Percentiles rank a stretch among this genome's conserved stretches.
phyloP scores from a whole-genome alignment of 768 basidiomycete species.

The Agrocybe praecox region DNA sequence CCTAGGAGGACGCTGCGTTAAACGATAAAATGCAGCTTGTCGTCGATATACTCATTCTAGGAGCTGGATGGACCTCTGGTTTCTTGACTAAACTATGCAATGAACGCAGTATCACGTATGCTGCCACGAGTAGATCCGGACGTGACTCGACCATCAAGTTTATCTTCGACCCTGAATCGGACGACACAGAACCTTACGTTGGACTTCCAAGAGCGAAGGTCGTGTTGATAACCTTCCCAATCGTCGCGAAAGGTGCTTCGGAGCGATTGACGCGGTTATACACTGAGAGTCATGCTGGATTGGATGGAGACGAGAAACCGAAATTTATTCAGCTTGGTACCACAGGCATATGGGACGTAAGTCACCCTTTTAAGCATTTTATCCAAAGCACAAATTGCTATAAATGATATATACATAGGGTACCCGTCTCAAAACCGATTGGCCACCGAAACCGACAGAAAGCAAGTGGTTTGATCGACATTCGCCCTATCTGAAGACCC shows the following conservation, averaged over 20 bases:
- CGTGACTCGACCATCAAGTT: slow-evolving; percentile 52
- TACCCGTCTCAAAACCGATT: slow-evolving; percentile 10
- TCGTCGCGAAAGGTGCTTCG: slow-evolving; percentile 47
- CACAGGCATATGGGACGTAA: slow-evolving; percentile 64
- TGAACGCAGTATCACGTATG: slow-evolving; percentile 40
- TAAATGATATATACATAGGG: slow-evolving; percentile 8
- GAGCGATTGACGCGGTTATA: slow-evolving; percentile 49
- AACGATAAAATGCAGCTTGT: slow-evolving; percentile 15
- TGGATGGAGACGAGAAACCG: slow-evolving; percentile 13
- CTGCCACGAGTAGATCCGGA: slow-evolving; percentile 59
- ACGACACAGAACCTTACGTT: slow-evolving; percentile 44
- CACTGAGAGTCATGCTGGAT: slow-evolving; percentile 21
- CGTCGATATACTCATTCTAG: slow-evolving; percentile 63
- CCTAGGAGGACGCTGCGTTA: background rate
- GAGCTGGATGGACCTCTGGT: slow-evolving; percentile 66
- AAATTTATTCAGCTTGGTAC: slow-evolving; percentile 65
- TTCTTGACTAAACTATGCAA: slow-evolving; percentile 61
- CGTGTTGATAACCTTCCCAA: slow-evolving; percentile 60
- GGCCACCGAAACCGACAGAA: slow-evolving; percentile 9
- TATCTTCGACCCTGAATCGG: slow-evolving; percentile 52
- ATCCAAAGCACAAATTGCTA: background rate
- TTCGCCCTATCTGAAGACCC: slow-evolving; percentile 43
- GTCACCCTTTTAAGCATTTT: slow-evolving; percentile 15
- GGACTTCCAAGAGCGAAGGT: slow-evolving; percentile 54
- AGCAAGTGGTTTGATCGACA: slow-evolving; percentile 53